Base-by-base conservation (phyloP, 176 grass and related monocot species). In the Aegilops bicornis region DNA sequence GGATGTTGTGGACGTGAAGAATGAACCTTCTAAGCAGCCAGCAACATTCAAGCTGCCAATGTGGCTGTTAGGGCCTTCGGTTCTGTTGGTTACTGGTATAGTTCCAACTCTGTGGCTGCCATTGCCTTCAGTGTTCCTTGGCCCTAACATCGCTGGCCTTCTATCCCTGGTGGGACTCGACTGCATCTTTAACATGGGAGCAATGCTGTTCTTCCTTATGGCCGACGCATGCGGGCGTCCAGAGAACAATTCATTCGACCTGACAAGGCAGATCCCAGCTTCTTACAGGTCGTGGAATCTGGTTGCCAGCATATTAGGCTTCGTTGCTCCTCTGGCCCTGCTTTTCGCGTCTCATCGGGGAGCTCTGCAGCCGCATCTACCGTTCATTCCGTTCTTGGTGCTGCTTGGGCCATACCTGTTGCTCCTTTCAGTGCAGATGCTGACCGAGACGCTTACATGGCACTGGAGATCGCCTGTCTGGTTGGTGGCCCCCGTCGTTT, bases 181-280 rank as follows among this genome's bases (percentile, higher is more conserved):
- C 78, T 96, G 90, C 79, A 86, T 94, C 14, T 98, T 96, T 56
- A 98, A 96, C 90, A 92, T 98, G 87, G 97, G 94, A 19, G 97
- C 94, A 56, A 92, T 94, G 86, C 77, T 98, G 64, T 98, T 96
- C 79, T 93, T 98, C 54, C 97, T 98, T 69, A 96, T 96, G 94
- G 97, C 97, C 0, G 94, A 98, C 60, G 86, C 92, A 22, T 96
- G 92, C 45, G 97, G 93, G 4, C 92, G 88, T 15, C 82, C 62
- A 40, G 89, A 82, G 39, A 84, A 86, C 79, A 92, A 76, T 74
- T 83, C 81, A 4, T 81, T 86, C 6, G 73, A 84, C 23, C 85
- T 88, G 23, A 59, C 69, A 78, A 88, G 43, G 69, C 87, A 88
- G 82, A 83, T 94, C n/a, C 91, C 93, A 19, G 5, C 69, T 45